Evolutionary conservation across 1,284 basidiomycete species (phyloP).

Genomic region (Vanrija sp.): DNA sequence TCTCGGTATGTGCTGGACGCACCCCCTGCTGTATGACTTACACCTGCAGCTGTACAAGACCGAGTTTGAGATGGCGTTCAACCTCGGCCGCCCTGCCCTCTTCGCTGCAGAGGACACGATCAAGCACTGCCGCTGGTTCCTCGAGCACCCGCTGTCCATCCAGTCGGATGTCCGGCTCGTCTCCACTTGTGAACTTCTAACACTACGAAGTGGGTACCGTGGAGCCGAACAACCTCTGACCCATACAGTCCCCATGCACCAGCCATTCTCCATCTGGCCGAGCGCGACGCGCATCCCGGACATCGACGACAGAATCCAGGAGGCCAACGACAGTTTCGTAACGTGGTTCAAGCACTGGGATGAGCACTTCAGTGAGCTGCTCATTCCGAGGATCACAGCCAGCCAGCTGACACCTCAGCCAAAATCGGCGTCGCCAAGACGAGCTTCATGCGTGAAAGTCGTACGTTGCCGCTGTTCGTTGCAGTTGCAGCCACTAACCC

Average conservation of each 20-base stretch:
- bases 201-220: slow-evolving; percentile 28
- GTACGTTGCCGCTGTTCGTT: not conserved
- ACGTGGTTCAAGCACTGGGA: slow-evolving; percentile 47
- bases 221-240: not conserved
- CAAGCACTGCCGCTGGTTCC: slow-evolving; percentile 64
- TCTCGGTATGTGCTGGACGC: slow-evolving; percentile 52
- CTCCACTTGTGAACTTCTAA: slow-evolving; percentile 58
- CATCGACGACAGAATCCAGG: slow-evolving; percentile 38
- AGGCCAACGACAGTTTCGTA: slow-evolving; percentile 33
- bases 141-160: slow-evolving; percentile 78
- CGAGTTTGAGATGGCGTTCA: slow-evolving; percentile 58
- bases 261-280: slow-evolving; percentile 35
- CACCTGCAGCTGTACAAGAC: slow-evolving; percentile 64
- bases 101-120: slow-evolving; percentile 84
- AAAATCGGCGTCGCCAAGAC: slow-evolving; percentile 1
- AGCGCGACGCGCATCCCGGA: slow-evolving; percentile 25
- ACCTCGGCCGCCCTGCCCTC: slow-evolving; percentile 75
- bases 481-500: not conserved
- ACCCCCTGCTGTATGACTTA: no score
- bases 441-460: slow-evolving; percentile 13
- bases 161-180: slow-evolving; percentile 88
- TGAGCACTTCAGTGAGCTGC: slow-evolving; percentile 23
- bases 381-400: no score
- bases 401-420: slow-evolving; percentile 3
- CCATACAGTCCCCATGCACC: slow-evolving; percentile 30